phyloP scores from a whole-genome alignment of 805 yeast species.

The Pichia sporocuriosa region DNA sequence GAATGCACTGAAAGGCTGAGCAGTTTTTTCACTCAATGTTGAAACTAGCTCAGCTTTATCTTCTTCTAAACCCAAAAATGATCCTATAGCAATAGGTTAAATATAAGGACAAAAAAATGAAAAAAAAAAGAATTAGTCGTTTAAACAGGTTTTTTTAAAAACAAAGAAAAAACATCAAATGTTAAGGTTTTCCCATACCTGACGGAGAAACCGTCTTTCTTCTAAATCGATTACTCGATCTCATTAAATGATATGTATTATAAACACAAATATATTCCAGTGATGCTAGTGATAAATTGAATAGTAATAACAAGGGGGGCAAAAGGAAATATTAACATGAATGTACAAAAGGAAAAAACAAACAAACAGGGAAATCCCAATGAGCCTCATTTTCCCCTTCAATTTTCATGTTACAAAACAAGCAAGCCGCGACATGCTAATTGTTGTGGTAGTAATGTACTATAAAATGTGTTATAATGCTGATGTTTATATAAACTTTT shows the following conservation, averaged over 20 bases:
- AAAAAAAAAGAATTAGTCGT: not conserved
- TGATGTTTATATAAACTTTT: too few relatives aligned
- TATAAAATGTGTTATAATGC: too few relatives aligned
- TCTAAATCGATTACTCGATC: not conserved
- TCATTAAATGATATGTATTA: not conserved
- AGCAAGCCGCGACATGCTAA: too few relatives aligned
- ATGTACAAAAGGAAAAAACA: too few relatives aligned
- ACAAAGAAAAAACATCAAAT: not conserved
- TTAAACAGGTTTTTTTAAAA: not conserved
- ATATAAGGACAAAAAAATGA: not conserved
- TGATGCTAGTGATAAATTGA: too few relatives aligned
- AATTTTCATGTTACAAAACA: too few relatives aligned
- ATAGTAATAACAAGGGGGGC: too few relatives aligned
- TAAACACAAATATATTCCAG: too few relatives aligned
- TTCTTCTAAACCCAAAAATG: not conserved
- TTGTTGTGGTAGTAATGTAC: too few relatives aligned
- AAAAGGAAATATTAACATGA: too few relatives aligned
- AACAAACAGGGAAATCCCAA: too few relatives aligned
- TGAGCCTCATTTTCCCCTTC: too few relatives aligned
- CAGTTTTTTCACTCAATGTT: constrained; percentile 24
- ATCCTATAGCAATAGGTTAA: not conserved
- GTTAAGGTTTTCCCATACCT: constrained; percentile 3
- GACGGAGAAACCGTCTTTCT: constrained; percentile 2
- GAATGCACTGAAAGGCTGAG: constrained; percentile 36
- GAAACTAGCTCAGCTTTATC: constrained; percentile 13